Evolutionary conservation across 208 protist genomes (phyloP), one percentile per base, ranked within the genome.

Genomic region (Trypanosomatidae sp.): DNA sequence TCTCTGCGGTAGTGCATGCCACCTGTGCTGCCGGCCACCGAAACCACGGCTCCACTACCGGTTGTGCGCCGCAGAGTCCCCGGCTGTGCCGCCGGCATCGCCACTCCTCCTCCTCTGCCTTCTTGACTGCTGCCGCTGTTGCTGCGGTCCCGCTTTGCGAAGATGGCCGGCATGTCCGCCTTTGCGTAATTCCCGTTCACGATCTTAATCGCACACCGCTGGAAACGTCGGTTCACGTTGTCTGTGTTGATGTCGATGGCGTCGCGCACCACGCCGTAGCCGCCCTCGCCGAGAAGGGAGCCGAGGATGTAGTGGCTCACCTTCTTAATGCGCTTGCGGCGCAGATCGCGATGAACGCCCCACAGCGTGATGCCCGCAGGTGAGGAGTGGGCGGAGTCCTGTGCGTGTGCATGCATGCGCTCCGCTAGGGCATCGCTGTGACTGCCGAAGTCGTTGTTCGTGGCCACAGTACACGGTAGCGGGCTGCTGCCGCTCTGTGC

Each of bases 261-360:
- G 67, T 96, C 92, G 6, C 92, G 89, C 50, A 96, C 90, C 2
- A 85, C 84, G 33, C 90, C 88, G 75, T 88, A 91, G 36, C 77
- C 71, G 46, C 92, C 92, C 66, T 96, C 92, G 1, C 92, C 92
- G 13, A 94, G 77, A 25, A 96, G 72, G 4, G 88, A 81, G 19
- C 92, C 92, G 13, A 96, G 78, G 53, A 96, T 86, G 77, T 96
- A 96, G 72, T 83, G 80, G 56, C 84, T 91, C 15, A 96, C 88
- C 66, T 88, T 82, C 77, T 96, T 96, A 44, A 95, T 82, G 41
- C 88, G 88, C 77, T 96, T 96, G 19, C 85, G 80, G 22, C 90
- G 83, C 2, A 89, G 74, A 41, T 85, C 76, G 41, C 65, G 39
- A 28, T 67, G 73, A 28, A 88, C 83, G 5, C 80, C 76, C 74